phyloP scores from a whole-genome alignment of 1,284 basidiomycete species.

The Marasmius sp. region DNA sequence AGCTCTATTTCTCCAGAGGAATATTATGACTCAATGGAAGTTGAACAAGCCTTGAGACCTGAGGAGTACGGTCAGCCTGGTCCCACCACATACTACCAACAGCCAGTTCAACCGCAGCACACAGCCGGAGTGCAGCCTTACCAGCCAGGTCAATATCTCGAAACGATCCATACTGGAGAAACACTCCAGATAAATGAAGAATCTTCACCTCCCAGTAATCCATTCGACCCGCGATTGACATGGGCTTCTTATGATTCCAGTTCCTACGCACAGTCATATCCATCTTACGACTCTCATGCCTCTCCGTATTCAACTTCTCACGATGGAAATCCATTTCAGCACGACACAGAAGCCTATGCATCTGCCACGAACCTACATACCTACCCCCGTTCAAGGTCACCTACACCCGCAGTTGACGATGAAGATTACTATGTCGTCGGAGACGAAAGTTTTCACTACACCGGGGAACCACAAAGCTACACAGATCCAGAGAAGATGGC shows the following conservation, averaged over 20 bases:
- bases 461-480: slow-evolving; percentile 34
- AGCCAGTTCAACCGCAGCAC: neutral
- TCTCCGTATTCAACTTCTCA: slow-evolving; percentile 20
- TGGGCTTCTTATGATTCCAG: slow-evolving; percentile 26
- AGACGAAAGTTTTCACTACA: slow-evolving; percentile 54
- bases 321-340: slow-evolving; percentile 43
- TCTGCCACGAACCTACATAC: slow-evolving; percentile 56
- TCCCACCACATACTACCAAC: neutral
- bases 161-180: slow-evolving; percentile 50
- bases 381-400: slow-evolving; percentile 65
- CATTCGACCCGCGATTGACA: slow-evolving; percentile 1
- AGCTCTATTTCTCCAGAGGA: neutral
- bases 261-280: slow-evolving; percentile 26
- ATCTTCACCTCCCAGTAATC: slow-evolving; percentile 1
- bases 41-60: neutral
- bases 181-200: slow-evolving; percentile 40
- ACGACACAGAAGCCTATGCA: slow-evolving; percentile 65
- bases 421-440: slow-evolving; percentile 64
- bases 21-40: neutral
- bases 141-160: slow-evolving; percentile 47
- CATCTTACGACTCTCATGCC: slow-evolving; percentile 19
- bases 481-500: slow-evolving; percentile 32
- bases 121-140: slow-evolving; percentile 24
- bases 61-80: neutral
- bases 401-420: slow-evolving; percentile 69